Conservation (phyloP, 176 grass and related monocot species). For the Elymus sibiricus region DNA sequence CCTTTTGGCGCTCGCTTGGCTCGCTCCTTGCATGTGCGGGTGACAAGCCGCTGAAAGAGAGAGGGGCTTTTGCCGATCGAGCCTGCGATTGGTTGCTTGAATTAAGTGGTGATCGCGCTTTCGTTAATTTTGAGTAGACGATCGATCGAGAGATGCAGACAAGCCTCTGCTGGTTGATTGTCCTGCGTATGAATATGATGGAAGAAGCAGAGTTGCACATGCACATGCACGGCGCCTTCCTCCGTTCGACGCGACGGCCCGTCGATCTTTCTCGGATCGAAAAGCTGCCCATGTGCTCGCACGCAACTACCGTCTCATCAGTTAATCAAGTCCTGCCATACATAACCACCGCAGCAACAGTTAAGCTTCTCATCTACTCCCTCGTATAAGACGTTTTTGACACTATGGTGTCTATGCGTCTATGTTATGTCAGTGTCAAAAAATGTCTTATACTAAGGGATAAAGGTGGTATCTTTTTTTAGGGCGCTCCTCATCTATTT, state of each 20-base stretch:
- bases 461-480: no score
- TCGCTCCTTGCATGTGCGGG: slow-evolving; percentile 8
- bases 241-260: not conserved
- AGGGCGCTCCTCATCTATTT: no score
- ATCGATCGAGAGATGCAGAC: not conserved
- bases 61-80: not conserved
- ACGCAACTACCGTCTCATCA: not conserved
- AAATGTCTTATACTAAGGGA: no score
- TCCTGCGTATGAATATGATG: not conserved
- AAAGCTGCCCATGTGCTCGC: not conserved
- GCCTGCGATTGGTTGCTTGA: not conserved
- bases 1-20: not conserved
- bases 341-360: no score
- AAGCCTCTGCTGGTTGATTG: no score
- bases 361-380: no score
- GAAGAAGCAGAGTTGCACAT: not conserved
- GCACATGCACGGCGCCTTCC: no score
- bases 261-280: not conserved
- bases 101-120: not conserved
- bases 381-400: no score
- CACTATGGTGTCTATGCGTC: no score
- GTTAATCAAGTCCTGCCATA: no score
- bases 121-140: not conserved
- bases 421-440: no score
- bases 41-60: slow-evolving; percentile 6